phyloP scores from a whole-genome alignment of 2,329 filamentous ascomycete species.

The Colletotrichum acutatum region DNA sequence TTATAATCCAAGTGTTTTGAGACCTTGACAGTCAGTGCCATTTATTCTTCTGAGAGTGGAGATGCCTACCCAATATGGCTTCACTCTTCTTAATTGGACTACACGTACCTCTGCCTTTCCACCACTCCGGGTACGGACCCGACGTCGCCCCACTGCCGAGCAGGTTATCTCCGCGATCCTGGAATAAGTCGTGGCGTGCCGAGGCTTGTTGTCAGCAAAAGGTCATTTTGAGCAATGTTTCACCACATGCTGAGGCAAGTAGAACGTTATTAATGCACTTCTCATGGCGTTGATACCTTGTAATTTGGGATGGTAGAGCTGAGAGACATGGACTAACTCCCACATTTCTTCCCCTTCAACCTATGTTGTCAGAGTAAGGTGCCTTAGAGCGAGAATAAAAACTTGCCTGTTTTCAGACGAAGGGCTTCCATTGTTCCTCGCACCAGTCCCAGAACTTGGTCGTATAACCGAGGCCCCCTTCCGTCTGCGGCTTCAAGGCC shows the following conservation, averaged over 20 bases:
- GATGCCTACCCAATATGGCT: neutral
- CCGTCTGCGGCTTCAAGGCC: constrained; percentile 39
- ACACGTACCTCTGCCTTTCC: neutral
- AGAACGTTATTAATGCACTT: too few relatives aligned
- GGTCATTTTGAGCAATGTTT: too few relatives aligned
- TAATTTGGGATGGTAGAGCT: too few relatives aligned
- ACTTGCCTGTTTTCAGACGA: neutral
- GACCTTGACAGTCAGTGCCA: neutral
- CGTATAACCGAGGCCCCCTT: constrained; percentile 42
- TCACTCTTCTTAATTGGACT: neutral
- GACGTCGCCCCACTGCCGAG: neutral
- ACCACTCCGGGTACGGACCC: neutral
- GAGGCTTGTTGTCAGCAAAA: neutral
- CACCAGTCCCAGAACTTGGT: constrained; percentile 45
- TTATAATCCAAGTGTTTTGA: neutral
- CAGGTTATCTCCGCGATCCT: neutral
- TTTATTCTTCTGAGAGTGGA: neutral
- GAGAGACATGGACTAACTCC: too few relatives aligned
- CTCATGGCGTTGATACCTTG: too few relatives aligned
- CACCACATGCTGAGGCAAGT: too few relatives aligned
- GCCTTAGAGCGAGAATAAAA: too few relatives aligned
- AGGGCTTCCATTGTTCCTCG: constrained; percentile 34
- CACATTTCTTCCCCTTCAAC: too few relatives aligned
- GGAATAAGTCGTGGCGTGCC: neutral
- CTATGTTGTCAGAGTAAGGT: too few relatives aligned